Conservation (phyloP, 805 yeast genomes). For the Ogataea methylovora region DNA sequence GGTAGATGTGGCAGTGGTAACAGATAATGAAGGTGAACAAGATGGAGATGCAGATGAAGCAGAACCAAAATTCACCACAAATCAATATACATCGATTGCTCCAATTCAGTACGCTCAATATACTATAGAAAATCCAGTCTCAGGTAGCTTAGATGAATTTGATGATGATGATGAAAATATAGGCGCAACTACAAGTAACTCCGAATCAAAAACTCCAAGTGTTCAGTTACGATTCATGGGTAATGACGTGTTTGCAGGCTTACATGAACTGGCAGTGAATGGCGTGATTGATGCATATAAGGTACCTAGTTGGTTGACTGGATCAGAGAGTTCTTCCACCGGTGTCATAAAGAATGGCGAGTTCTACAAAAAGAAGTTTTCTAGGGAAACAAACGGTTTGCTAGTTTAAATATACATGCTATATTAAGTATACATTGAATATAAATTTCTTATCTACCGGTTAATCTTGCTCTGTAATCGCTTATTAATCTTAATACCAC, state of each 20-base stretch:
- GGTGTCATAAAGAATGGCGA: conserved; percentile 39
- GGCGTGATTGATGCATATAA: conserved; percentile 42
- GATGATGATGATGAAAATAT: conserved; percentile 8
- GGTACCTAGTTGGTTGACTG: conserved; percentile 73
- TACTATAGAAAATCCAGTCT: conserved; percentile 26
- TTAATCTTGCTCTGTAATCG: conserved; percentile 12
- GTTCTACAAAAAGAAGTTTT: conserved; percentile 11
- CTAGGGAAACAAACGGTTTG: neutral
- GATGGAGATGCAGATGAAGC: conserved; percentile 7
- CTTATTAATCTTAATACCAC: conserved; percentile 13
- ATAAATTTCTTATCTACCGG: conserved; percentile 12
- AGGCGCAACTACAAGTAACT: neutral
- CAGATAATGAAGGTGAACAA: neutral
- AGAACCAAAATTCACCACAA: conserved; percentile 11
- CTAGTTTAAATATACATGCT: neutral
- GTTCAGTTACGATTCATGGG: conserved; percentile 43
- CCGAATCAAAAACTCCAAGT: conserved; percentile 7
- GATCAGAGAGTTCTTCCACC: conserved; percentile 53
- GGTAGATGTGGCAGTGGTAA: conserved; percentile 4
- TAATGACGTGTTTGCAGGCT: conserved; percentile 68
- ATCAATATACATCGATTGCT: conserved; percentile 43
- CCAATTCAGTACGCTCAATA: conserved; percentile 52
- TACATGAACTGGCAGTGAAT: conserved; percentile 55
- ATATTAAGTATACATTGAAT: neutral
- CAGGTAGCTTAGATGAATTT: conserved; percentile 1